Base-by-base conservation (phyloP, 345 rosid species). In the Euphorbia lathyris region DNA sequence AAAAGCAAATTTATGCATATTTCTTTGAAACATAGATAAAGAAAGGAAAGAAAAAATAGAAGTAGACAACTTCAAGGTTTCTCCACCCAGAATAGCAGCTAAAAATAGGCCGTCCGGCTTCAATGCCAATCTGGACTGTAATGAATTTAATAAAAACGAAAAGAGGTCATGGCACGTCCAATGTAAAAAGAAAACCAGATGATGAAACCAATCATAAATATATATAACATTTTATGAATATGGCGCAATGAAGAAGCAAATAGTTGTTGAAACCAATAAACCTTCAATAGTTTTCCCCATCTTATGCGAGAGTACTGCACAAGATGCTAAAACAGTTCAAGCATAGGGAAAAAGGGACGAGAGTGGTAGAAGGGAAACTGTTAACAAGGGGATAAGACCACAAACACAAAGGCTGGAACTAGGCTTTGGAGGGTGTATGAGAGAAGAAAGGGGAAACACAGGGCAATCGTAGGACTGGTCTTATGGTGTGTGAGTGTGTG, bases 71-170 rank as follows among this genome's bases (percentile, higher is more conserved):
- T 90, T 95, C 73, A 92, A 87, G 65, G 97, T 92, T 85, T 95
- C 99, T 72, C 99, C 99, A 58, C 99, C 99, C 77, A 95, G 91
- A 86, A 95, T 95, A 72, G 99, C 96, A 74, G 92, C 99, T 72
- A 95, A 83, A 79, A 95, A 95, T 17, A 95, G 90, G 74, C 99
- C 99, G 85, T 95, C 99, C 3, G 99, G 97, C 86, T 95, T 95
- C 92, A 95, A 73, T 12, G 98, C 99, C 72, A 95, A 75, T 69
- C 85, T 92, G 80, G 91, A 82, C 99, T 95, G 97, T 69, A 85
- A 74, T 7, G 74, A 63, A 72, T 60, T 63, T 58, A 81, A 78
- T 50, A 58, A 58, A 58, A 79, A 38, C 32, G 68, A 76, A 76
- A 72, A 65, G 34, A 63, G 34, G 79, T 80, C 67, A 76, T 22